These are phyloP conservation scores for Claviceps digitariae DNA, from an alignment of 2,329 filamentous ascomycete genomes.

Conservation along the genomic window DNA sequence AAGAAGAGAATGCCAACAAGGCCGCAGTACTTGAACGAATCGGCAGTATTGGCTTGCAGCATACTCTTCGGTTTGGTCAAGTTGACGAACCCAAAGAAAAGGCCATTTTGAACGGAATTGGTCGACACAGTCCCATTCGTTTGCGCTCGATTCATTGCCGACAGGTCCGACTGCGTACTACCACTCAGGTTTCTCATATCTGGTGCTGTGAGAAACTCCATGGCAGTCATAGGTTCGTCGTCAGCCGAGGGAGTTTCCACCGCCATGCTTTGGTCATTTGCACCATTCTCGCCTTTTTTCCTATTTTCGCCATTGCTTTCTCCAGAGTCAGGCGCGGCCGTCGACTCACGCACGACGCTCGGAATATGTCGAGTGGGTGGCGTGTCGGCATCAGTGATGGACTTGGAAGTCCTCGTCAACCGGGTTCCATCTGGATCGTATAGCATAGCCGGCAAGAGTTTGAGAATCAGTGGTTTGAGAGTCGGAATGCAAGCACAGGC, in stretches of 20 bases:
- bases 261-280: neutral
- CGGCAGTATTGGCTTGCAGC: conserved; percentile 46
- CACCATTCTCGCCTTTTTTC: neutral
- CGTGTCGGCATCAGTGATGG: conserved; percentile 17
- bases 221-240: conserved; percentile 20
- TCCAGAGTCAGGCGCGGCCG: neutral
- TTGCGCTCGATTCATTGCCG: conserved; percentile 9
- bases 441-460: conserved; percentile 43
- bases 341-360: neutral
- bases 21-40: conserved; percentile 58
- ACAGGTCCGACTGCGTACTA: conserved; percentile 3
- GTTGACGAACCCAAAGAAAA: conserved; percentile 69
- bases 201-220: conserved; percentile 36
- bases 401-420: conserved; percentile 13
- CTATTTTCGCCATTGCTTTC: neutral
- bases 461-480: conserved; percentile 70
- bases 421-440: conserved; percentile 35
- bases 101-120: conserved; percentile 26
- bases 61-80: conserved; percentile 57
- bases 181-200: conserved; percentile 13
- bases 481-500: conserved; percentile 88
- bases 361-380: conserved; percentile 11
- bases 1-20: conserved; percentile 74
- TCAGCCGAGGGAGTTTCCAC: conserved; percentile 6
- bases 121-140: conserved; percentile 22